phyloP scores from a whole-genome alignment of 768 basidiomycete genomes.

The Kwoniella pini region DNA sequence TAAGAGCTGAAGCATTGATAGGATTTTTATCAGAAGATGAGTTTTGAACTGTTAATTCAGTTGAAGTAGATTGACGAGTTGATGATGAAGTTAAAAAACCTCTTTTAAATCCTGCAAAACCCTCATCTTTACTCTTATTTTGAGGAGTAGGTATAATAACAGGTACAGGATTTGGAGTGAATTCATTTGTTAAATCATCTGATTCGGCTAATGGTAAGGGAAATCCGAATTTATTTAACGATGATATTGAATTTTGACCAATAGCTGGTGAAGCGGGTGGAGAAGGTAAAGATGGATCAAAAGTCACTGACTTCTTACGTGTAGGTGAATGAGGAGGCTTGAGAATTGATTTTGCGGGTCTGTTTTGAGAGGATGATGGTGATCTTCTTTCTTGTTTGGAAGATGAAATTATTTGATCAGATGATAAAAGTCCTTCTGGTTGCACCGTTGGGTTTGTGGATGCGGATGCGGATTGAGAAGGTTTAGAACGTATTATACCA shows the following conservation, averaged over 20 bases:
- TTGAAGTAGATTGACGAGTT: not conserved
- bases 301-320: slow-evolving; percentile 46
- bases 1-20: not conserved
- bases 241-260: not conserved
- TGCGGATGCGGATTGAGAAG: not conserved
- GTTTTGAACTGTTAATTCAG: not conserved
- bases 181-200: slow-evolving; percentile 10
- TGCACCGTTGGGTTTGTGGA: not conserved
- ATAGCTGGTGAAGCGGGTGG: slow-evolving; percentile 35
- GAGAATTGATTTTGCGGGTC: slow-evolving; percentile 29
- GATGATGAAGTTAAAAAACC: slow-evolving; percentile 31
- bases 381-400: slow-evolving; percentile 1
- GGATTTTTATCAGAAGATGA: not conserved
- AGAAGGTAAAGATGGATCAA: slow-evolving; percentile 39
- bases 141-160: slow-evolving; percentile 32
- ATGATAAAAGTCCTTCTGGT: no score
- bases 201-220: slow-evolving; percentile 20
- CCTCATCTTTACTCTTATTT: slow-evolving; percentile 7
- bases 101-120: slow-evolving; percentile 42
- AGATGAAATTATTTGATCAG: no score
- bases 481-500: slow-evolving; percentile 6
- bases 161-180: slow-evolving; percentile 24
- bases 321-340: slow-evolving; percentile 30
- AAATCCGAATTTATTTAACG: slow-evolving; percentile 20
- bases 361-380: slow-evolving; percentile 8